These are phyloP conservation scores for Peronospora tabacina DNA, from an alignment of 352 stramenopile genomes.

Conservation along the genomic window DNA sequence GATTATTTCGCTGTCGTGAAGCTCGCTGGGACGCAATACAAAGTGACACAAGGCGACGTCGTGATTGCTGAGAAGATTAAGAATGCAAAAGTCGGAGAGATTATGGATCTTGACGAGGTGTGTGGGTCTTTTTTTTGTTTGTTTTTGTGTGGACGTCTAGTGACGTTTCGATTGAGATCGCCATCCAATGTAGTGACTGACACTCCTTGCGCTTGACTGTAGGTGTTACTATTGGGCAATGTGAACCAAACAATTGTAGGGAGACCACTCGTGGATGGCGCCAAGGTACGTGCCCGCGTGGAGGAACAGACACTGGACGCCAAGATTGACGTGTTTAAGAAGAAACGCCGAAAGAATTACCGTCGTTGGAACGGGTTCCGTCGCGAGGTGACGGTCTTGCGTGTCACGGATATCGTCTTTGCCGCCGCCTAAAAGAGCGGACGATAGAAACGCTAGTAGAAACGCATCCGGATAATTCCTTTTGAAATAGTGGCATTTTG, in stretches of 20 bases:
- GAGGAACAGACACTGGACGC: constrained; percentile 84
- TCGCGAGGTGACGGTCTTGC: constrained; percentile 77
- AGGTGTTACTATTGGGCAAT: constrained; percentile 75
- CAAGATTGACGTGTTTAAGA: constrained; percentile 89
- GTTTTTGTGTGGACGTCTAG: constrained; percentile 12
- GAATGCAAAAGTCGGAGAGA: constrained; percentile 76
- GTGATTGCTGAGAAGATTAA: constrained; percentile 84
- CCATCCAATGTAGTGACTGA: too few species aligned
- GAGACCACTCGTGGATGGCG: constrained; percentile 56
- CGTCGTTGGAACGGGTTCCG: constrained; percentile 84
- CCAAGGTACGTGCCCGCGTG: constrained; percentile 68
- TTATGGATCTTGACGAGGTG: constrained; percentile 73
- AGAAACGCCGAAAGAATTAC: constrained; percentile 88
- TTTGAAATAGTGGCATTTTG: too few species aligned
- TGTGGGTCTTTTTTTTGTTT: neutral
- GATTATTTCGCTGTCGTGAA: constrained; percentile 84
- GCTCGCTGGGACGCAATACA: constrained; percentile 80
- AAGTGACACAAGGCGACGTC: constrained; percentile 79
- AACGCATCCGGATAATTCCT: too few species aligned
- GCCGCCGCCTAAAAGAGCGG: constrained; percentile 28
- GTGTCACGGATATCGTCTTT: constrained; percentile 72
- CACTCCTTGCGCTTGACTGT: constrained; percentile 1
- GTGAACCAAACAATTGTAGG: constrained; percentile 82
- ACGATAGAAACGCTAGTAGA: neutral
- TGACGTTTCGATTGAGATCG: neutral